A percentile compares a stretch with the other conserved stretches of the same genome.
Evolutionary conservation across 306 rosid genomes (phyloP).

Genomic region (Crotalaria pallida): DNA sequence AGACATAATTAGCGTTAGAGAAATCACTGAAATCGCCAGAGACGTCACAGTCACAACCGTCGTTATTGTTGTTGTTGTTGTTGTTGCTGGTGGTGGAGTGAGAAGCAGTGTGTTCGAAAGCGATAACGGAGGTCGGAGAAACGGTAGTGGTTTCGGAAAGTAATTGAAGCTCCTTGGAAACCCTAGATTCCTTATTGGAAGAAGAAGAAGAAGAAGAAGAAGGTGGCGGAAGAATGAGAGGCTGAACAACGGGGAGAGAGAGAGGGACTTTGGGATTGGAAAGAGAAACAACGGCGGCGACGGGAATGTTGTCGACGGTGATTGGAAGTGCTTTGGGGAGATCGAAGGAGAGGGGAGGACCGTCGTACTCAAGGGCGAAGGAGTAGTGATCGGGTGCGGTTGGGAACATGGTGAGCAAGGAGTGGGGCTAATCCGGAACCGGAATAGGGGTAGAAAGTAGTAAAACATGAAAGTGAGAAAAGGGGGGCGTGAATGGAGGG

Average conservation of each 20-base stretch:
- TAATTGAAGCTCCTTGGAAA: slow-evolving; percentile 33
- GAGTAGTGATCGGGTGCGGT: too few relatives aligned
- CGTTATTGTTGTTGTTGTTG: too few relatives aligned
- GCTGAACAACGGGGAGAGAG: slow-evolving; percentile 85
- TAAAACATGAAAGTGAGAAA: too few relatives aligned
- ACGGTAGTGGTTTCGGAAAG: slow-evolving; percentile 54
- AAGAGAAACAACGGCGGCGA: slow-evolving; percentile 82
- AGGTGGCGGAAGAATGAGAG: slow-evolving; percentile 44
- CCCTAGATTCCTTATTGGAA: slow-evolving; percentile 50
- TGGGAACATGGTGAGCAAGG: too few relatives aligned
- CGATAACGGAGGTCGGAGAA: slow-evolving; percentile 77
- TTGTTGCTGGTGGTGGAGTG: too few relatives aligned
- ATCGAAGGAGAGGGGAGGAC: too few relatives aligned
- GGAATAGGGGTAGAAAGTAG: too few relatives aligned
- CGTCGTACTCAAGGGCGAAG: too few relatives aligned
- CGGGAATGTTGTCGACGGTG: slow-evolving; percentile 77
- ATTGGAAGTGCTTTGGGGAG: slow-evolving; percentile 12
- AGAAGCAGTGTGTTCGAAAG: slow-evolving; percentile 59
- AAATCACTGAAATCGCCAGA: slow-evolving; percentile 85
- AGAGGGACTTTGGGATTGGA: slow-evolving; percentile 35
- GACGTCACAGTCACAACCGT: slow-evolving; percentile 23
- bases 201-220: too few relatives aligned
- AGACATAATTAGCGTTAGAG: slow-evolving; percentile 49
- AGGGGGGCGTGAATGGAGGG: too few relatives aligned
- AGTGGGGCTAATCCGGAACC: too few relatives aligned